phyloP scores from a whole-genome alignment of 2,329 filamentous ascomycete genomes.

The Apiospora koreana region DNA sequence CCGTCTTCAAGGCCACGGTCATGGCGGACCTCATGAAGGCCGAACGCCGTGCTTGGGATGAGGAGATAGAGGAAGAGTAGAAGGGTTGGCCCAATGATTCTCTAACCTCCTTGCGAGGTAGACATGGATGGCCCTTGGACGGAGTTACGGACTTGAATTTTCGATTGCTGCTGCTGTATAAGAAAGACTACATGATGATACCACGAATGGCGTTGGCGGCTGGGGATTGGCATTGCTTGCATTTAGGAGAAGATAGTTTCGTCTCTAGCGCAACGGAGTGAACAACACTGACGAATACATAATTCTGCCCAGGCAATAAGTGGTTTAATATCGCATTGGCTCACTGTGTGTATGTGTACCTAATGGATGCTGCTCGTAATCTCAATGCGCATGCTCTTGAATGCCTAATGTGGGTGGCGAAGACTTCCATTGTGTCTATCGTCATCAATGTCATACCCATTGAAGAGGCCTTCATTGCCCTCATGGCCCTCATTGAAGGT shows the following conservation, averaged over 20 bases:
- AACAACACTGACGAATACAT: not conserved
- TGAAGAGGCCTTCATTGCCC: no score
- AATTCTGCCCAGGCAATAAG: not conserved
- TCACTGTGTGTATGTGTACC: not conserved
- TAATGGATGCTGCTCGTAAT: no score
- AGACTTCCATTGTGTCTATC: not conserved
- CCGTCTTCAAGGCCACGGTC: conserved; percentile 71
- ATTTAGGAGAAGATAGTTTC: not conserved
- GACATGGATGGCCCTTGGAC: not conserved
- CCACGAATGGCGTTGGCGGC: conserved; percentile 13
- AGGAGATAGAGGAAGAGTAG: conserved; percentile 70
- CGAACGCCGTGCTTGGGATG: conserved; percentile 81
- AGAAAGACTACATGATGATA: conserved; percentile 12
- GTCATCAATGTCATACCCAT: not conserved
- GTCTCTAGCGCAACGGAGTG: not conserved
- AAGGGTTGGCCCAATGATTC: conserved; percentile 11
- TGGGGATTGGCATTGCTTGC: not conserved
- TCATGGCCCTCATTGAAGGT: not conserved
- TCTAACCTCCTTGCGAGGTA: not conserved
- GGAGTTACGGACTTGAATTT: not conserved
- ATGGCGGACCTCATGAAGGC: conserved; percentile 75
- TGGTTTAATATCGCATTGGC: not conserved
- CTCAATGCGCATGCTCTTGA: not conserved
- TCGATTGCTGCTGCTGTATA: not conserved
- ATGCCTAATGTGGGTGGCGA: not conserved